Percentiles rank a stretch among this genome's conserved stretches.
phyloP scores from a whole-genome alignment of 2,329 filamentous ascomycete species.

The Fusarium papillatum region DNA sequence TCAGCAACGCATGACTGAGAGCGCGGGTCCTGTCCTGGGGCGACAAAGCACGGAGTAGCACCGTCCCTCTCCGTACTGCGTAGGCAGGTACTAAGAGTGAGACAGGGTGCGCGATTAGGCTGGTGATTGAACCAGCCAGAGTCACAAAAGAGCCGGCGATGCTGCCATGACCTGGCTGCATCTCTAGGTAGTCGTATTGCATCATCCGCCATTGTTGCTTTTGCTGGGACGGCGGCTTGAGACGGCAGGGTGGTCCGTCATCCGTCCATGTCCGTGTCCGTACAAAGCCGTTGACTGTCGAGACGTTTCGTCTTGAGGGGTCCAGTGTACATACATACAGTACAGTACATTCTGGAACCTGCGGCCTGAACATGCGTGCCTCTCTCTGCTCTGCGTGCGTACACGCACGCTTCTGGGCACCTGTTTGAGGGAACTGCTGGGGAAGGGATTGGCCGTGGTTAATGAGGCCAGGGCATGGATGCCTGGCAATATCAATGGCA shows the following conservation, averaged over 20 bases:
- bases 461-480: slow-evolving; percentile 10
- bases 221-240: slow-evolving; percentile 32
- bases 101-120: slow-evolving; percentile 40
- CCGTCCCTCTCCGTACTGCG: background rate
- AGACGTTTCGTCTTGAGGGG: slow-evolving; percentile 13
- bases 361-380: slow-evolving; percentile 15
- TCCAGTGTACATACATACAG: background rate
- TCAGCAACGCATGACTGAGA: slow-evolving; percentile 36
- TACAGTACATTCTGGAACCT: slow-evolving; percentile 16
- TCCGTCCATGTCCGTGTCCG: slow-evolving; percentile 1
- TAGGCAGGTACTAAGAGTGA: slow-evolving; percentile 35
- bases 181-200: slow-evolving; percentile 38
- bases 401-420: slow-evolving; percentile 5
- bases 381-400: background rate
- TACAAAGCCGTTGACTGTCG: slow-evolving; percentile 16
- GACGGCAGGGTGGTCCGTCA: slow-evolving; percentile 14
- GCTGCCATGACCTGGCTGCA: slow-evolving; percentile 30
- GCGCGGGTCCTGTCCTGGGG: slow-evolving; percentile 28
- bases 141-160: slow-evolving; percentile 37
- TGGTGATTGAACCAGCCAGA: slow-evolving; percentile 32
- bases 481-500: slow-evolving; percentile 23
- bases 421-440: slow-evolving; percentile 18
- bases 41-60: slow-evolving; percentile 23
- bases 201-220: slow-evolving; percentile 39
- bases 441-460: slow-evolving; percentile 15